Evolutionary conservation across 2,329 filamentous ascomycete species (phyloP), one percentile per base, ranked within the genome.

Genomic region (Hypocreales sp.): DNA sequence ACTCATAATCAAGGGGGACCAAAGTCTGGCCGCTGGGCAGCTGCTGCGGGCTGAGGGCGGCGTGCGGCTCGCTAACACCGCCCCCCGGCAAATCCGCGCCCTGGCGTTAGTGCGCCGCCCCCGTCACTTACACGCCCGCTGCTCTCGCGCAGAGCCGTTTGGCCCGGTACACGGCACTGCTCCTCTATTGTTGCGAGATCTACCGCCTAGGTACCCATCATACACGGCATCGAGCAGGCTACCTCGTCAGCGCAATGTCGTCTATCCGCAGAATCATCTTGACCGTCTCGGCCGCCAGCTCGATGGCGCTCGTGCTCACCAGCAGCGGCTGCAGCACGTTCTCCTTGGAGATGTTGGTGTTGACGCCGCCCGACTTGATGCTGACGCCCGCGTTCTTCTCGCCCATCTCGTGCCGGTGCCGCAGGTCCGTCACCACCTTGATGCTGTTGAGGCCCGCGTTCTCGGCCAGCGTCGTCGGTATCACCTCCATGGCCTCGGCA

Each of bases 391-490:
- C 90, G 46, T 92, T 93, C 61, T 78, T 79, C 68, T 95, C 86
- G 30, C 87, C 90, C 56, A 86, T 77, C 42, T 90, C 90, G 57
- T 98, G 90, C 45, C 86, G 74, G 58, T 93, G 84, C 48, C 90
- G 72, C 47, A 98, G 61, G 45, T 95, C 90, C 15, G 90, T 98
- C 25, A 98, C 90, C 16, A 98, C 90, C 61, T 92, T 93, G 67
- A 98, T 98, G 52, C 81, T 87, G 67, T 98, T 98, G 37, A 98
- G 65, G 26, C 90, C 90, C 1, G 90, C 90, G 44, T 98, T 98
- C 61, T 98, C 90, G 1, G 90, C 92, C 40, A 98, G 65, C 2
- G 90, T 98, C 19, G 87, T 94, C 10, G 92, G 90, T 29, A 98
- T 81, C 22, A 98, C 82, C 59, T 98, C 90, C 62, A 98, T 79